Evolutionary conservation across 177 flowering plant species (phyloP), one percentile per base, ranked within the genome.

Genomic region (Vitis hybrid): DNA sequence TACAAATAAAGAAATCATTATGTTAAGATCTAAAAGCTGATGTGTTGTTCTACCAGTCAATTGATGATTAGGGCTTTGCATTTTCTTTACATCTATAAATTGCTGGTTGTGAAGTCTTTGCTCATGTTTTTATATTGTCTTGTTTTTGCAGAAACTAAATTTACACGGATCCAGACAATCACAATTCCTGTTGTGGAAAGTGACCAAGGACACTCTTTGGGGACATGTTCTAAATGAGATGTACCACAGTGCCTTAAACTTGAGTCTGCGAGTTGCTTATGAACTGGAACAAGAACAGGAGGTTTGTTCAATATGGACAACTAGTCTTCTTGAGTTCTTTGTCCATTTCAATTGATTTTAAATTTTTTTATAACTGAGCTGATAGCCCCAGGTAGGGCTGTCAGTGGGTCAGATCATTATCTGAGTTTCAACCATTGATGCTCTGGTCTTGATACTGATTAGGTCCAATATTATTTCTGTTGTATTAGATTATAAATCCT

Each of bases 211-310:
- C 26, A 10, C 64, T 19, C 78, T 90, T 22, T 69, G 86, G 87
- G 69, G 75, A 65, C 83, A 78, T 64, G 73, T 90, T 59, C 68
- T 93, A 22, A 91, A 91, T 79, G 92, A 88, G 67, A 87, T 93
- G 98, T 89, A 82, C 75, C 99, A 95, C 85, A 91, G 92, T 67
- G 87, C 91, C 33, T 73, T 91, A 67, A 95, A 93, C 78, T 73
- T 95, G 82, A 77, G 76, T 57, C 78, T 71, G 14, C 85, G 98
- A 51, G 48, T 73, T 65, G 70, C 81, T 51, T 62, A 81, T 78
- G 99, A 95, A 80, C 55, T 71, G 53, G 91, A 86, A 53, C 76
- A 82, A 66, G 86, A 77, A 45, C 80, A 82, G 10, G 97, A 95
- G 97, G 97, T 93, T 70, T 55, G 79, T 60, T 18, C 48, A 26